phyloP scores from a whole-genome alignment of 2,329 filamentous ascomycete genomes.

The Raffaelea albimanens region DNA sequence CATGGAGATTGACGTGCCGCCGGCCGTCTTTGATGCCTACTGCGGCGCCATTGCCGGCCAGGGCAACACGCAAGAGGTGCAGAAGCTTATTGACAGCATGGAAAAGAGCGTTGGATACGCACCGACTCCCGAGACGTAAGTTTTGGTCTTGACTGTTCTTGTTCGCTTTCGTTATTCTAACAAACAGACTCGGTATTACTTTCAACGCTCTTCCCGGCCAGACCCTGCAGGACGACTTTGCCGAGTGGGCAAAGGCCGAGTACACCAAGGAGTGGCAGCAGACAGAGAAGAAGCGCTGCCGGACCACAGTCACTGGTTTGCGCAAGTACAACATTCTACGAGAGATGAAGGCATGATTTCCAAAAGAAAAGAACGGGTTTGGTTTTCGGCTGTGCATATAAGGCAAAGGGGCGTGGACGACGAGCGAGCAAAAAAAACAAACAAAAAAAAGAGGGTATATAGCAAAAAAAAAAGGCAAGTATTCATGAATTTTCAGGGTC shows the following conservation, averaged over 20 bases:
- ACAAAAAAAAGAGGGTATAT: not conserved
- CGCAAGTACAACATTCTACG: constrained; percentile 40
- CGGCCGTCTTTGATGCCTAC: constrained; percentile 66
- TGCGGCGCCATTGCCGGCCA: constrained; percentile 66
- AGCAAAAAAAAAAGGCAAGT: too few relatives aligned
- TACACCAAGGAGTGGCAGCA: constrained; percentile 63
- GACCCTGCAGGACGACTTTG: constrained; percentile 58
- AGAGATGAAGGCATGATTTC: constrained; percentile 17
- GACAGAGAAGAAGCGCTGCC: constrained; percentile 45
- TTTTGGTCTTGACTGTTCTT: constrained; percentile 18
- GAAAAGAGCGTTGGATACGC: constrained; percentile 54
- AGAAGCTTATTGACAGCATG: constrained; percentile 57
- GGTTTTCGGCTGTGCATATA: too few relatives aligned
- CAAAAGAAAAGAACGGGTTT: too few relatives aligned
- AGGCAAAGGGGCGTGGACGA: too few relatives aligned
- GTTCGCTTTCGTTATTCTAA: constrained; percentile 1
- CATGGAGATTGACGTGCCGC: constrained; percentile 72
- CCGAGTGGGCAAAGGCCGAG: constrained; percentile 60
- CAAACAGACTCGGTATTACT: constrained; percentile 58
- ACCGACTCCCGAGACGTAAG: constrained; percentile 65
- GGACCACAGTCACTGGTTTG: constrained; percentile 32
- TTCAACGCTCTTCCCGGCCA: constrained; percentile 64
- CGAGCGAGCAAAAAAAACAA: too few relatives aligned
- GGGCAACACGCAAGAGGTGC: constrained; percentile 58
- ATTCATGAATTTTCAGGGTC: too few relatives aligned